Evolutionary conservation across 2,329 filamentous ascomycete genomes (phyloP).

Genomic region (Thermomyces lanuginosus): DNA sequence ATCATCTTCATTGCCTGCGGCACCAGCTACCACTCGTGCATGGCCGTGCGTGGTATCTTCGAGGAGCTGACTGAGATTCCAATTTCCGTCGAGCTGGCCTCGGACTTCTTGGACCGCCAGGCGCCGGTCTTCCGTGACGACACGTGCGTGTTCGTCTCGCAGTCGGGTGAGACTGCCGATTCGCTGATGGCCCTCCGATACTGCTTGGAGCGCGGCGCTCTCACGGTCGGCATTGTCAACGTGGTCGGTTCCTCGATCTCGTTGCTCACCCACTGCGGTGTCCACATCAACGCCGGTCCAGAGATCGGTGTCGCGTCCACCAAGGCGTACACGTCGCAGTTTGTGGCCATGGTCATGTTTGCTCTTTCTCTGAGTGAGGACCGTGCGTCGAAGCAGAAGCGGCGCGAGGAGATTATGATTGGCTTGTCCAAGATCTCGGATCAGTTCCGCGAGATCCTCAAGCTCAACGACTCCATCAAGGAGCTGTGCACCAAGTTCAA

Average conservation of each 20-base stretch:
- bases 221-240: slow-evolving; percentile 97
- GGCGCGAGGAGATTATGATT: slow-evolving; percentile 91
- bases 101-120: slow-evolving; percentile 92
- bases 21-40: slow-evolving; percentile 97
- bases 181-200: slow-evolving; percentile 93
- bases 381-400: slow-evolving; percentile 80
- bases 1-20: slow-evolving; percentile 99
- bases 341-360: slow-evolving; percentile 99
- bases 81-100: slow-evolving; percentile 90
- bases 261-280: slow-evolving; percentile 96
- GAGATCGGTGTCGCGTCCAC: slow-evolving; percentile 98
- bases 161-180: slow-evolving; percentile 96
- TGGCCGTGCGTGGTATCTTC: slow-evolving; percentile 95
- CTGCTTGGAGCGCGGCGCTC: slow-evolving; percentile 89
- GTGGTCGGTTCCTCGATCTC: slow-evolving; percentile 97
- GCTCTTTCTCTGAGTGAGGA: slow-evolving; percentile 92
- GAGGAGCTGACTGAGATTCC: slow-evolving; percentile 97
- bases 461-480: slow-evolving; percentile 89
- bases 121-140: slow-evolving; percentile 98
- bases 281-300: slow-evolving; percentile 96
- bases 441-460: slow-evolving; percentile 82
- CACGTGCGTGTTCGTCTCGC: slow-evolving; percentile 96
- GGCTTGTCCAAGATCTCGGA: slow-evolving; percentile 72
- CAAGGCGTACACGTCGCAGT: slow-evolving; percentile 98
- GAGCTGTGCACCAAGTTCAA: slow-evolving; percentile 78